Base-by-base conservation (phyloP, 768 basidiomycete genomes). In the Fomitopsis pulvina region DNA sequence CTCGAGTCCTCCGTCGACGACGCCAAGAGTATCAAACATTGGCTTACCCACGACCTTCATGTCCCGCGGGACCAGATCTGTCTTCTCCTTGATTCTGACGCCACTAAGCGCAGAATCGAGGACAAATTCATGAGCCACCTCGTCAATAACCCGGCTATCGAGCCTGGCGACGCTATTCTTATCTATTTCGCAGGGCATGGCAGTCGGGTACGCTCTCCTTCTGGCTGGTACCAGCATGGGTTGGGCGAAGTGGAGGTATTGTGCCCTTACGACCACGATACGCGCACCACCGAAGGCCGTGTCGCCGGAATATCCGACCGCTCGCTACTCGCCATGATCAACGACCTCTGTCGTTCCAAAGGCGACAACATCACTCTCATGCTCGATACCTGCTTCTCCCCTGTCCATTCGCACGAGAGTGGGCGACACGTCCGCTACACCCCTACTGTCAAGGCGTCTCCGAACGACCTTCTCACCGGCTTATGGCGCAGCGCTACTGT, bases 161-260 rank as follows among this genome's bases (percentile, higher is more conserved):
- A 77, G 42, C 66, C 63, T 22, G 84, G 79, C 21, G 84, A 86
- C 51, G 79, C 85, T 27, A 73, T 87, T 34, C 55, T 87, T 54
- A 62, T 87, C 44, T 87, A 83, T 58, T 87, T 85, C 59, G 81
- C 85, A 30, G 85, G 85, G n/a, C 83, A 86, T 60, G 85, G 85
- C 22, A 81, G 80, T 59, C 71, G 64, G 47, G 60, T 81, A 38
- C 62, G 68, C 12, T 75, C 80, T n/a, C 83, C 83, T 44, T 63
- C 66, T 29, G 78, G 73, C 45, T 86, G 85, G 85, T 79, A 75
- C 59, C 71, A 73, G 52, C 63, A 64, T 32, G 69, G 67, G 29
- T 60, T 67, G 45, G 63, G 64, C 42, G 58, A 63, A 24, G 80
- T 81, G 14, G 74, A 85, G 56, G 73, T 85, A 48, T 60, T 87